Percentiles rank a stretch among this genome's conserved stretches.
Evolutionary conservation across 176 grass and related monocot genomes (phyloP).

Genomic region (Guadua angustifolia): DNA sequence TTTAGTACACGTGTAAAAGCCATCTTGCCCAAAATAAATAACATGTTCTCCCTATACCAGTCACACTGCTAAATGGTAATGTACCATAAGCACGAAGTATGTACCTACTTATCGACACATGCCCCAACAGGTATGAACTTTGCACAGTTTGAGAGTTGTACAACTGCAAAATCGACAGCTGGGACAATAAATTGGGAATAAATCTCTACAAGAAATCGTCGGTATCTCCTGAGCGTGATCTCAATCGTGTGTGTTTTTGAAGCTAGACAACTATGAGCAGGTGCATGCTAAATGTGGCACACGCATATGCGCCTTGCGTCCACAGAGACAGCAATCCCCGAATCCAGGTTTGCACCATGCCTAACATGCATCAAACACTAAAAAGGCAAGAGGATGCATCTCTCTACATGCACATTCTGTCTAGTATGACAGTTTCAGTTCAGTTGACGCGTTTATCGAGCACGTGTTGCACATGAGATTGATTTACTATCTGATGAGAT

Average conservation of each 20-base stretch:
- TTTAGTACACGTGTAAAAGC: slow-evolving; percentile 1
- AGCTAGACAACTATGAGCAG: slow-evolving; percentile 17
- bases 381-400: background rate
- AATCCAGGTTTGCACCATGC: background rate
- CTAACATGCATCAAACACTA: slow-evolving; percentile 16
- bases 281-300: background rate
- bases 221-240: background rate
- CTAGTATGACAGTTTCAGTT: background rate
- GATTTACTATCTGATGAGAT: background rate
- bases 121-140: background rate
- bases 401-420: background rate
- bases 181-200: slow-evolving; percentile 7
- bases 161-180: background rate
- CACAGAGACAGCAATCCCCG: background rate
- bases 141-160: background rate
- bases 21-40: slow-evolving; percentile 15
- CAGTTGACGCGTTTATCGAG: background rate
- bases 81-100: background rate
- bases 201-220: background rate
- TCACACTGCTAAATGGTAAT: background rate
- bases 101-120: background rate
- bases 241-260: background rate
- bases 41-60: background rate
- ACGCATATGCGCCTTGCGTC: background rate
- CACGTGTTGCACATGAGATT: background rate